Base-by-base conservation (phyloP, 169 alveolate species). In the Cryptosporidium andersoni region DNA sequence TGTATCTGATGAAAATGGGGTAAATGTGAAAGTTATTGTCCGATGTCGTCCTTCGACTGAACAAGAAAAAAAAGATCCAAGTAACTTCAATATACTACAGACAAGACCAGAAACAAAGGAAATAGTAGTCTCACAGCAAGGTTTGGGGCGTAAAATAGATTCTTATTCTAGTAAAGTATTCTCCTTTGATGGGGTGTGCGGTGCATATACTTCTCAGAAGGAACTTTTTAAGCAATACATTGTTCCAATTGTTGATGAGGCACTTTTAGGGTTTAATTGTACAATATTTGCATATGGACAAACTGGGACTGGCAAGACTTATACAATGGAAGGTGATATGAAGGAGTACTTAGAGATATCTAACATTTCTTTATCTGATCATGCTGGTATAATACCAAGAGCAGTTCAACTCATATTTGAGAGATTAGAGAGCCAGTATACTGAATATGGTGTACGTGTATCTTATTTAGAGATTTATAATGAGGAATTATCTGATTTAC, bases 221-320 rank as follows among this genome's bases (percentile, higher is more conserved):
- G 89, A 88, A 4, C 58, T 89, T 14, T 89, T 89, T 52, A 92
- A 82, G 68, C 90, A 64, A 91, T 95, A 52, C 91, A 91, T 92
- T 68, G 91, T 62, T 67, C 95, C 93, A 51, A 94, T 94, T 25
- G 96, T 95, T 14, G 93, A 92, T 45, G 93, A 93, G 88, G 98
- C 94, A 37, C 80, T 94, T 11, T 94, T 92, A 66, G 98, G 98
- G 6, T 95, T 93, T 82, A 95, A 94, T 81, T 93, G 95, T 6
- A 94, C 97, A 34, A 94, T 94, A 5, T 92, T 94, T 64, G 97
- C 95, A 5, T 94, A 94, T 85, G 95, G 95, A 1, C 92, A 94
- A 81, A 94, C 97, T 4, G 95, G 95, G 4, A 89, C 96, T 1
- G 97, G 97, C 11, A 94, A 94, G 74, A 94, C 97, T 2, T 93